Percentiles rank a stretch among this genome's conserved stretches.
Evolutionary conservation across 106 monocot species (phyloP).

Genomic region (Dendrobium chrysotoxum): DNA sequence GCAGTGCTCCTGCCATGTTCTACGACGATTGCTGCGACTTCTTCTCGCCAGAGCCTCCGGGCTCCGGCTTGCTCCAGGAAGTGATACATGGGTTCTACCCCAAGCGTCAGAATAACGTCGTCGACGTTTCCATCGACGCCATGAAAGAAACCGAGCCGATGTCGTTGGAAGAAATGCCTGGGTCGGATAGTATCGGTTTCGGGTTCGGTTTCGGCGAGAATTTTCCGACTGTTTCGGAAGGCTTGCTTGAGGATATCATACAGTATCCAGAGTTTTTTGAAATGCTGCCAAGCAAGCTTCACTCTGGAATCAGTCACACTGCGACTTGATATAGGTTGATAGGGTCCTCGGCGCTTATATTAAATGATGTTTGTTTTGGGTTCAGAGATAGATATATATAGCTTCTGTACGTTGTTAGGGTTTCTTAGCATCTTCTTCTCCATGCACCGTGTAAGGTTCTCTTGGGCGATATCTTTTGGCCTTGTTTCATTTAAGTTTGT

Average conservation of each 20-base stretch:
- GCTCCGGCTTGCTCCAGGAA: conserved; percentile 55
- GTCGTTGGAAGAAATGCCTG: background rate
- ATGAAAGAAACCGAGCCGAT: background rate
- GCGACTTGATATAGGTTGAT: conserved; percentile 1
- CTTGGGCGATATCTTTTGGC: background rate
- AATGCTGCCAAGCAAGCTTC: conserved; percentile 17
- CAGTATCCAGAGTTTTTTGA: conserved; percentile 60
- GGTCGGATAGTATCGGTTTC: background rate
- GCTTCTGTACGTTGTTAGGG: background rate
- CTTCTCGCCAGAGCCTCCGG: conserved; percentile 31
- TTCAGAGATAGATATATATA: background rate
- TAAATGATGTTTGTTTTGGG: background rate
- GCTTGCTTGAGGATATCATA: conserved; percentile 53
- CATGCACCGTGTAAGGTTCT: background rate
- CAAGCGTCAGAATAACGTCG: background rate
- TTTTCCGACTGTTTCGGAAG: conserved; percentile 39
- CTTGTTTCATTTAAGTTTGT: background rate
- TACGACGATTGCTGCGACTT: conserved; percentile 1
- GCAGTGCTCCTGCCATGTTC: background rate
- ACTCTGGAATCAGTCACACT: background rate
- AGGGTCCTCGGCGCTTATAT: background rate
- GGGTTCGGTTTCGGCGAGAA: background rate
- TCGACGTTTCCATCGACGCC: background rate
- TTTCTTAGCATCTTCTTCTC: background rate
- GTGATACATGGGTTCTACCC: conserved; percentile 45